Percentiles rank a stretch among this genome's conserved stretches.
Evolutionary conservation across 2,329 filamentous ascomycete species (phyloP).

Genomic region (Plenodomus biglobosus): DNA sequence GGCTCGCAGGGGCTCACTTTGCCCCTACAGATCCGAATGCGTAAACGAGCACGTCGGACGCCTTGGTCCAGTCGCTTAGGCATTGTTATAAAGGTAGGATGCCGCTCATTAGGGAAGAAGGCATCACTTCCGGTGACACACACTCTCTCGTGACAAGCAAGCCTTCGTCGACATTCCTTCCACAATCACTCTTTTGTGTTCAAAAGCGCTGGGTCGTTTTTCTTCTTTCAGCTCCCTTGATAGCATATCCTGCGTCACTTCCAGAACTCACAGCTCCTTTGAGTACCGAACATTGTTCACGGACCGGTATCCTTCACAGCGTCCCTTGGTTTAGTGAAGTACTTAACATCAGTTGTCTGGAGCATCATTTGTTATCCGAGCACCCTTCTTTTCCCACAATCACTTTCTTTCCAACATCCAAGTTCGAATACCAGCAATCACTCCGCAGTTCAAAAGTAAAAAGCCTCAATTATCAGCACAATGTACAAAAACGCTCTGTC

Average conservation of each 20-base stretch:
- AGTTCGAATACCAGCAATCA: background rate
- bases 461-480: slow-evolving; percentile 1
- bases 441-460: too few species aligned
- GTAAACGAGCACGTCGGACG: slow-evolving; percentile 15
- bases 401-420: slow-evolving; percentile 9
- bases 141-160: slow-evolving; percentile 34
- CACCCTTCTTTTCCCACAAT: slow-evolving; percentile 6
- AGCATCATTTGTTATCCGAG: slow-evolving; percentile 13
- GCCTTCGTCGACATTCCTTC: slow-evolving; percentile 37
- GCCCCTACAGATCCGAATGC: slow-evolving; percentile 18
- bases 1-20: slow-evolving; percentile 24
- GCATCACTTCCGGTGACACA: slow-evolving; percentile 30
- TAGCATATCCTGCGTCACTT: slow-evolving; percentile 12
- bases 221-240: slow-evolving; percentile 27
- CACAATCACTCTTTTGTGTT: slow-evolving; percentile 30
- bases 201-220: slow-evolving; percentile 37
- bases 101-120: slow-evolving; percentile 19
- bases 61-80: slow-evolving; percentile 12
- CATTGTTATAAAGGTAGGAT: slow-evolving; percentile 23
- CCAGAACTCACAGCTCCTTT: slow-evolving; percentile 2
- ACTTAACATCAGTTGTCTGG: slow-evolving; percentile 10
- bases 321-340: slow-evolving; percentile 5
- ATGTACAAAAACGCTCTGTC: slow-evolving; percentile 35
- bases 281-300: slow-evolving; percentile 18
- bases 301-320: slow-evolving; percentile 9